Evolutionary conservation across 495 filamentous ascomycete genomes (phyloP).

Genomic region (Podospora anserina): DNA sequence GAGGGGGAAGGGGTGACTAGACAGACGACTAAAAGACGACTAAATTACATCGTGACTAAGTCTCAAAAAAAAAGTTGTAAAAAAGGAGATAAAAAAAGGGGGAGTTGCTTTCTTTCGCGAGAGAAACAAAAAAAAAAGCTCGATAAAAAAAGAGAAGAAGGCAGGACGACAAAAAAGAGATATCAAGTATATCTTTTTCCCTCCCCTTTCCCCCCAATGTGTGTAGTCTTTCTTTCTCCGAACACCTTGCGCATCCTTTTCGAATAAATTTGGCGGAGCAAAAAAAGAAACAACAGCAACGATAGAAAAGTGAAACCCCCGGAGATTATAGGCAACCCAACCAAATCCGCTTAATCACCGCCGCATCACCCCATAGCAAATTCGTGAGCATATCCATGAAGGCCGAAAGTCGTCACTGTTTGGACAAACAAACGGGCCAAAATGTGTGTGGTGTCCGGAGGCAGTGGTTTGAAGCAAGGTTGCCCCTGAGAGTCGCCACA

Average conservation of each 20-base stretch:
- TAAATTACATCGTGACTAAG: conserved; percentile 50
- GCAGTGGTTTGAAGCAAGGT: conserved; percentile 5
- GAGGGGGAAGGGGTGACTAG: background rate
- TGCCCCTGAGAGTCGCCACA: background rate
- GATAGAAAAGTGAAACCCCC: background rate
- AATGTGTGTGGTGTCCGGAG: background rate
- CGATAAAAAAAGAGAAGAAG: too few species aligned
- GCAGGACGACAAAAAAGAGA: background rate
- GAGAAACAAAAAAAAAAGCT: background rate
- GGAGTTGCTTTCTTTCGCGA: background rate
- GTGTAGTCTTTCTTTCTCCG: background rate
- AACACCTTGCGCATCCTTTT: background rate
- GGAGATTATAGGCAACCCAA: background rate
- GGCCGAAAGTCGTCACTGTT: background rate
- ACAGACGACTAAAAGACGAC: conserved; percentile 15
- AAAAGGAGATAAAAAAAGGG: conserved; percentile 12
- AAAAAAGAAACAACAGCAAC: background rate
- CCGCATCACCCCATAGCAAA: background rate
- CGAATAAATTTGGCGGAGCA: conserved; percentile 7
- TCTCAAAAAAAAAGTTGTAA: conserved; percentile 22
- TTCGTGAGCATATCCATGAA: conserved; percentile 8
- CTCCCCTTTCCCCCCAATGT: background rate
- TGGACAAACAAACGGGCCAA: background rate
- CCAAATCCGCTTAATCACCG: background rate
- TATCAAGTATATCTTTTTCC: background rate